Percentiles rank a stretch among this genome's conserved stretches.
phyloP scores from a whole-genome alignment of 1,284 basidiomycete genomes.

The Irpex rosettiformis region DNA sequence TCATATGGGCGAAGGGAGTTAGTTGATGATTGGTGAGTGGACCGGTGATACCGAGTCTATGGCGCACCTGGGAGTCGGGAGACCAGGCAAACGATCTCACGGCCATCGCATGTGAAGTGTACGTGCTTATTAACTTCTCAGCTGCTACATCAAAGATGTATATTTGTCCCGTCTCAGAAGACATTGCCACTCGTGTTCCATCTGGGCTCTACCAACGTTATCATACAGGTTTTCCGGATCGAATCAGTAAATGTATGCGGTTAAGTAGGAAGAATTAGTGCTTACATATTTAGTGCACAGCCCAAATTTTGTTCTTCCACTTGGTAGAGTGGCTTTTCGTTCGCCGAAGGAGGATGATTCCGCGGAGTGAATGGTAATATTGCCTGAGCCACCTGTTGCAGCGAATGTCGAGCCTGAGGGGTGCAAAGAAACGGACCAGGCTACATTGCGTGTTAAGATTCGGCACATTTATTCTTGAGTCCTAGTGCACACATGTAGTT shows the following conservation, averaged over 20 bases:
- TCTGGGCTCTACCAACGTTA: constrained; percentile 74
- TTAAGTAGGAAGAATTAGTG: constrained; percentile 15
- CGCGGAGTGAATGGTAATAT: constrained; percentile 64
- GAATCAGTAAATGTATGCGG: not conserved
- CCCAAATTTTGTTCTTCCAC: constrained; percentile 78
- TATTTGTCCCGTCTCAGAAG: constrained; percentile 79
- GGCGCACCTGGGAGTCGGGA: constrained; percentile 61
- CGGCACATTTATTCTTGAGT: too few relatives aligned
- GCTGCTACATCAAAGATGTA: constrained; percentile 77
- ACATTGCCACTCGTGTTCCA: constrained; percentile 72
- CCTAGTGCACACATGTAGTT: not conserved
- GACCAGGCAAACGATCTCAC: constrained; percentile 85
- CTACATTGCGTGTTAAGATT: too few relatives aligned
- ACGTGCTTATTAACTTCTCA: constrained; percentile 59
- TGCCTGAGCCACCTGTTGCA: constrained; percentile 74
- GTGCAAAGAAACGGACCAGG: constrained; percentile 80
- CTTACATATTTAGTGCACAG: constrained; percentile 78
- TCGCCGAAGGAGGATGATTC: constrained; percentile 59
- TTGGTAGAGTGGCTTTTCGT: constrained; percentile 51
- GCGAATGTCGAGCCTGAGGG: constrained; percentile 73
- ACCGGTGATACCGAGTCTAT: not conserved
- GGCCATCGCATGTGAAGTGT: constrained; percentile 82
- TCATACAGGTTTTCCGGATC: constrained; percentile 3
- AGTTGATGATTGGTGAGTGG: not conserved
- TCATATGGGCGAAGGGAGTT: not conserved